These are phyloP conservation scores for Garcia nutans DNA, from an alignment of 345 rosid genomes.

Conservation along the genomic window DNA sequence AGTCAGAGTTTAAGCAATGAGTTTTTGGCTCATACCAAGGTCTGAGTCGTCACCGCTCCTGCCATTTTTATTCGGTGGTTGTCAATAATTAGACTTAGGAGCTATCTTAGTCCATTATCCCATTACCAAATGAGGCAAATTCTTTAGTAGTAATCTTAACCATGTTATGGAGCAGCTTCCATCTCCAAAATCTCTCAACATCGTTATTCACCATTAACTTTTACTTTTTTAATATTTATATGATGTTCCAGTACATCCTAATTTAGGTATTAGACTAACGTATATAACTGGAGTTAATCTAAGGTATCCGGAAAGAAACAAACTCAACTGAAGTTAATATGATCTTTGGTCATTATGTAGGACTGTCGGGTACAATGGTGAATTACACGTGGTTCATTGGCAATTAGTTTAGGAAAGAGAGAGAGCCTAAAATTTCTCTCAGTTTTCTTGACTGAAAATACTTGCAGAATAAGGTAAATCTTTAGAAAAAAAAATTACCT, in stretches of 20 bases:
- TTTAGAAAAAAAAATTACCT: background rate
- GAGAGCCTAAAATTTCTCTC: background rate
- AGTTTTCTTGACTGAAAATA: background rate
- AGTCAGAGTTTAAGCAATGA: background rate
- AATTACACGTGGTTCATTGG: background rate
- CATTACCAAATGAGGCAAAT: background rate
- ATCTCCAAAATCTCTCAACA: background rate
- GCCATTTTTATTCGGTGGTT: background rate
- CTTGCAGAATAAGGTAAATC: background rate
- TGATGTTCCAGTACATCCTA: background rate
- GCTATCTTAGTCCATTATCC: background rate
- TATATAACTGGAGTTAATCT: background rate
- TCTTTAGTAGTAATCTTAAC: too few relatives aligned
- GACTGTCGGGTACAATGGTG: background rate
- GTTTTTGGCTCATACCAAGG: background rate
- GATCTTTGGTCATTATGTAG: background rate
- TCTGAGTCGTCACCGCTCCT: background rate
- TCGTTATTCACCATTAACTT: background rate
- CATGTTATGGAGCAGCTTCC: background rate
- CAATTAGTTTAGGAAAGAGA: background rate
- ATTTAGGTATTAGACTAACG: constrained; percentile 3
- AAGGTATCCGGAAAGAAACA: background rate
- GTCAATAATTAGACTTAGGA: background rate
- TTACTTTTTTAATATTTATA: background rate
- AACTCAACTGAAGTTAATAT: background rate